phyloP scores from a whole-genome alignment of 805 yeast genomes.

The Jamesozyma hellenica region DNA sequence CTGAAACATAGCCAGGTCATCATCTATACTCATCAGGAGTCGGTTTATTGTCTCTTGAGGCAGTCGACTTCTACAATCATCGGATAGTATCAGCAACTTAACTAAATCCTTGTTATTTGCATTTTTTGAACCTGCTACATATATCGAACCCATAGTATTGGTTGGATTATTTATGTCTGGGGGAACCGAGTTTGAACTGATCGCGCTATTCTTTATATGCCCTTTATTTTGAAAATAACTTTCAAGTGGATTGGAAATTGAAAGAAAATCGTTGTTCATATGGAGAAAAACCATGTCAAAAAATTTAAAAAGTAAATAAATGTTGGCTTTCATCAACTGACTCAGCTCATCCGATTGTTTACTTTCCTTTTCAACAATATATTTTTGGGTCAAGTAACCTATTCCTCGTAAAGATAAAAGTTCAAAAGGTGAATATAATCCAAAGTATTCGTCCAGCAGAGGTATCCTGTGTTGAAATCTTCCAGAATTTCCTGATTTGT shows the following conservation, averaged over 20 bases:
- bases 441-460: conserved; percentile 23
- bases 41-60: conserved; percentile 6
- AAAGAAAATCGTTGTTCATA: conserved; percentile 17
- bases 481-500: neutral
- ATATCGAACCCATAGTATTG: neutral
- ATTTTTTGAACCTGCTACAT: neutral
- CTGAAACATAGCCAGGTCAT: conserved; percentile 17
- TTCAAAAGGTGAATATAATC: conserved; percentile 22
- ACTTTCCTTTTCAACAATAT: neutral
- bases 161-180: neutral
- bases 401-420: conserved; percentile 25
- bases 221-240: conserved; percentile 13
- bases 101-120: conserved; percentile 13
- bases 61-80: conserved; percentile 11
- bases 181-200: neutral
- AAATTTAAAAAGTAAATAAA: conserved; percentile 23
- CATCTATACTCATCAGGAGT: conserved; percentile 7
- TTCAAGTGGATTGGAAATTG: conserved; percentile 23
- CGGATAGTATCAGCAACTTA: conserved; percentile 11
- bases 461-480: conserved; percentile 13
- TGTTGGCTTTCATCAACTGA: conserved; percentile 21
- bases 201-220: too few relatives aligned
- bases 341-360: neutral
- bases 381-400: conserved; percentile 17
- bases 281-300: conserved; percentile 23